Base-by-base conservation (phyloP, 768 basidiomycete species). In the Trametes maxima region DNA sequence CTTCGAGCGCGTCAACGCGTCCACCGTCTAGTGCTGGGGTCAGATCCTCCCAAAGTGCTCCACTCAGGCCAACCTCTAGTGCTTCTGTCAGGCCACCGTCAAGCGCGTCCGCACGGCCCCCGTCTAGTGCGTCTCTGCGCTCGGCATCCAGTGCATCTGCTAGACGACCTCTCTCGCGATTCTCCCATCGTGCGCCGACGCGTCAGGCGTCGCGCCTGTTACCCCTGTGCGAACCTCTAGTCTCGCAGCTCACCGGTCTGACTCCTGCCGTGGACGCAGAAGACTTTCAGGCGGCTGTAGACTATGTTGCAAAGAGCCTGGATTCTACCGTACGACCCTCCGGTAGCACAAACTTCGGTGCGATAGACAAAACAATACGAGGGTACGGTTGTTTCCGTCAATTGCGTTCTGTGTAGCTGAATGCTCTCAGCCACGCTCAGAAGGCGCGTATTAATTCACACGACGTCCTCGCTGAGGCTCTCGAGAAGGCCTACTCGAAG, bases 391-490 rank as follows among this genome's bases (percentile, higher is more conserved):
- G 44, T 46, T 43, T 63, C 52, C 44, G 43, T 60, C 58, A 24
- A 46, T 19, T 5, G 16, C 47, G n/a, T 44, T 14, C 2, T 42
- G 22, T 24, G 28, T 37, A 0, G 44, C 52, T 68, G 24, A 65
- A 35, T 12, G 13, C n/a, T 13, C 33, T 22, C 25, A 71, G 69
- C 53, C 54, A 59, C 48, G 22, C 54, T 22, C 62, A 88, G 68
- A 92, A 92, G 71, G 88, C 89, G 14, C 83, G 83, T 40, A 81
- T 94, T 57, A 84, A 87, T 62, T 84, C 85, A 13, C 77, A 82
- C 50, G 86, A 92, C 67, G 70, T 66, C 14, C 77, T 90, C 3
- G 87, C 85, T 14, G 77, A 81, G 28, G 89, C 89, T 0, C 70
- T 93, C 14, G 75, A 84, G 57, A 74, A 74, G n/a, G 78, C 82